Evolutionary conservation across 495 filamentous ascomycete species (phyloP).

Genomic region (Aspergillus panamensis): DNA sequence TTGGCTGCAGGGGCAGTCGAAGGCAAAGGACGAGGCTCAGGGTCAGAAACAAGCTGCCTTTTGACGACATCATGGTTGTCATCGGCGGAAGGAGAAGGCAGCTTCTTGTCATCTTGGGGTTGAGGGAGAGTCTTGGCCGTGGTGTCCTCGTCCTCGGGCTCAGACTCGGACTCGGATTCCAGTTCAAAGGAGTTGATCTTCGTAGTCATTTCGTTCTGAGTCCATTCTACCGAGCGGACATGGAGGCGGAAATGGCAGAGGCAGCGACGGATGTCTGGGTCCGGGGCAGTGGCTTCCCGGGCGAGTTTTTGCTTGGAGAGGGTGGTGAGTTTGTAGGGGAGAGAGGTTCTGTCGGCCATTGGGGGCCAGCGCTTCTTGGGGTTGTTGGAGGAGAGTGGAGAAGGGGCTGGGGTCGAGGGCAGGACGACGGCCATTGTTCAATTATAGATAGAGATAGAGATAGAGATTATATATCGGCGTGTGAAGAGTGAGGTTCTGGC

Average conservation of each 20-base stretch:
- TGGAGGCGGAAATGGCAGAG: conserved; percentile 43
- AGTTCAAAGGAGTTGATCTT: conserved; percentile 44
- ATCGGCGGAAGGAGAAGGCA: neutral
- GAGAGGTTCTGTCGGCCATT: conserved; percentile 40
- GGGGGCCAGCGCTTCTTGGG: conserved; percentile 42
- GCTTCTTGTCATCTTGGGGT: conserved; percentile 4
- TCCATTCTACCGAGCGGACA: conserved; percentile 38
- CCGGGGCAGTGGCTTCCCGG: conserved; percentile 40
- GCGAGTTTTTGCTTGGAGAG: conserved; percentile 43
- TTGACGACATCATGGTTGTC: conserved; percentile 1
- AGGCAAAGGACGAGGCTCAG: neutral
- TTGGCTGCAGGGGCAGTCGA: neutral
- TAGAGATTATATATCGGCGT: neutral
- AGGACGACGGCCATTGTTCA: conserved; percentile 21
- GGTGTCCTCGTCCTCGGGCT: conserved; percentile 28
- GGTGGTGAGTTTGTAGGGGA: conserved; percentile 43
- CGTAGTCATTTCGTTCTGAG: conserved; percentile 42
- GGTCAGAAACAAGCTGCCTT: neutral
- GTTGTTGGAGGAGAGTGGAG: conserved; percentile 24
- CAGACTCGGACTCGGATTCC: conserved; percentile 29
- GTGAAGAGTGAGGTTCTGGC: neutral
- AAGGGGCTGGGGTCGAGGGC: conserved; percentile 10
- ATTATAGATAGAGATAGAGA: conserved; percentile 1
- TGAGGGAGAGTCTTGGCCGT: neutral
- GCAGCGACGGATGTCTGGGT: conserved; percentile 43